Evolutionary conservation across 2,329 filamentous ascomycete species (phyloP).

Genomic region (Pestalotiopsis sp.): DNA sequence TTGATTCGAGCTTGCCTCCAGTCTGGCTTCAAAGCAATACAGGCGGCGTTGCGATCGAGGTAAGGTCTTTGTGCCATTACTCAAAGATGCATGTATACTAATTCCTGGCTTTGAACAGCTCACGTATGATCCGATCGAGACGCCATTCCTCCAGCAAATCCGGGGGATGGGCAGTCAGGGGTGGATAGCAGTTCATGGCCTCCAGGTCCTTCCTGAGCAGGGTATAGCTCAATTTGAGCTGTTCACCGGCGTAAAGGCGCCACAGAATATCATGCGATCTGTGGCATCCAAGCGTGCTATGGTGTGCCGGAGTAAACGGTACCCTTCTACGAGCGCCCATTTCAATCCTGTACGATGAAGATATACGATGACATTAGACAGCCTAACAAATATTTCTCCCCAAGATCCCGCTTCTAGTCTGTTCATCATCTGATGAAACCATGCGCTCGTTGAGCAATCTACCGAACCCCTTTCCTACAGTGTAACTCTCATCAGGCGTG

Average conservation of each 20-base stretch:
- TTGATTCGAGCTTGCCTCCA: not conserved
- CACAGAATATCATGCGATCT: conserved; percentile 3
- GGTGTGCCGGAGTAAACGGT: not conserved
- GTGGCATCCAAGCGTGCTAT: not conserved
- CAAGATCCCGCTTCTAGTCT: too few species aligned
- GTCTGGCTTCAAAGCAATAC: not conserved
- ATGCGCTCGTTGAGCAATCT: too few species aligned
- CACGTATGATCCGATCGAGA: not conserved
- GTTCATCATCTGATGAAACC: too few species aligned
- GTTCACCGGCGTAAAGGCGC: not conserved
- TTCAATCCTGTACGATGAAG: not conserved
- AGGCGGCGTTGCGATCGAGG: conserved; percentile 3
- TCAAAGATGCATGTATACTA: not conserved
- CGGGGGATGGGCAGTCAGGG: not conserved
- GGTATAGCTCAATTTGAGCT: conserved; percentile 3
- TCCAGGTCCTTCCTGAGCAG: conserved; percentile 1
- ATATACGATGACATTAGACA: not conserved
- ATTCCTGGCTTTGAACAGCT: not conserved
- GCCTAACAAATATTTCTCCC: too few species aligned
- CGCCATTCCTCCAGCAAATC: not conserved
- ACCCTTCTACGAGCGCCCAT: not conserved
- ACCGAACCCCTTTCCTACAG: too few species aligned
- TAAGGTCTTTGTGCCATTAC: not conserved
- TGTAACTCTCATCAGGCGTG: too few species aligned
- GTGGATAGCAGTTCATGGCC: not conserved